These are phyloP conservation scores for Mortierella sp. DNA, from an alignment of 371 early-diverging fungal species.

Conservation along the genomic window DNA sequence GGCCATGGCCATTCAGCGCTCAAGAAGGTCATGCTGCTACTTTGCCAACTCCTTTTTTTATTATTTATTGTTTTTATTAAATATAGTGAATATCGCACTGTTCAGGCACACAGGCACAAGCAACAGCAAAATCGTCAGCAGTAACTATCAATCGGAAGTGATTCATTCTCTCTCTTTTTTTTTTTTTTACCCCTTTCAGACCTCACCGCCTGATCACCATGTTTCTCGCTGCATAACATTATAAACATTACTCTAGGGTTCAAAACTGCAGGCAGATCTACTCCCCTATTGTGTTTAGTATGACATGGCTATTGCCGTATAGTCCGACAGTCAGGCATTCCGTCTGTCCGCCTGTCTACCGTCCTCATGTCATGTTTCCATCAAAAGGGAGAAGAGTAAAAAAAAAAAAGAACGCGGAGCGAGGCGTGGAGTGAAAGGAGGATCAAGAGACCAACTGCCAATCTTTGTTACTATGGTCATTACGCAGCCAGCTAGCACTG, in stretches of 20 bases:
- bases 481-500: not conserved
- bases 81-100: not conserved
- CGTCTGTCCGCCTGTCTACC: not conserved
- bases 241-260: not conserved
- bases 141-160: not conserved
- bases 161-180: not conserved
- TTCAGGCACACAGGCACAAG: slow-evolving; percentile 15
- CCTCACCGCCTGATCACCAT: slow-evolving; percentile 40
- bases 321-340: slow-evolving; percentile 9
- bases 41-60: slow-evolving; percentile 23
- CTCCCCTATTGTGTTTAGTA: not conserved
- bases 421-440: not conserved
- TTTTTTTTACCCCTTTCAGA: slow-evolving; percentile 25
- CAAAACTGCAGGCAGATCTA: not conserved
- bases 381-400: not conserved
- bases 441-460: slow-evolving; percentile 13
- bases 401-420: not conserved
- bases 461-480: not conserved
- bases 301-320: slow-evolving; percentile 4
- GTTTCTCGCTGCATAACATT: slow-evolving; percentile 21
- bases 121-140: slow-evolving; percentile 2
- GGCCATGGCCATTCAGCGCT: slow-evolving; percentile 16
- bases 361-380: slow-evolving; percentile 13
- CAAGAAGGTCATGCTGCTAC: slow-evolving; percentile 33
- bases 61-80: not conserved